These are phyloP conservation scores for Magnaporthales sp. DNA, from an alignment of 2,329 filamentous ascomycete species.

Conservation along the genomic window DNA sequence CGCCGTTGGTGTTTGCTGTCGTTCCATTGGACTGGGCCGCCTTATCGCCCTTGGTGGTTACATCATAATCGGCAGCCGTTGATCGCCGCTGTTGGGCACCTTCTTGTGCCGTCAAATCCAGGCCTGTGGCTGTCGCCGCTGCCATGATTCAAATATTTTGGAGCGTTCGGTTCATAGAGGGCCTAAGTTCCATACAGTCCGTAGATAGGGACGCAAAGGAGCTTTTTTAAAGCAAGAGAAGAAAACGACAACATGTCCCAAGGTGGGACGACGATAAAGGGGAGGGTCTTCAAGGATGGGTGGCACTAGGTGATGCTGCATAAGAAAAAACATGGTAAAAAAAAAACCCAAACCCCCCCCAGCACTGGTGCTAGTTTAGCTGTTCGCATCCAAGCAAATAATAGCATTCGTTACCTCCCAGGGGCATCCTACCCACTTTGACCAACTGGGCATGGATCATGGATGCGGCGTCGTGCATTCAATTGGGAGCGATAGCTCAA, in stretches of 20 bases:
- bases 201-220: not conserved
- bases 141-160: not conserved
- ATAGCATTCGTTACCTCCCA: not conserved
- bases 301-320: not conserved
- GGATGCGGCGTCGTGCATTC: too few relatives aligned
- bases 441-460: not conserved
- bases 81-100: not conserved
- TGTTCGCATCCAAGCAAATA: not conserved
- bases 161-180: not conserved
- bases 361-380: not conserved
- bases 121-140: constrained; percentile 2
- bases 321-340: not conserved
- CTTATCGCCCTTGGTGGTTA: not conserved
- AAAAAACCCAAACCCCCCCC: not conserved
- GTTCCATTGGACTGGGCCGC: constrained; percentile 10
- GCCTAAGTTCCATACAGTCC: not conserved
- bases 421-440: not conserved
- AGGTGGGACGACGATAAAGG: not conserved
- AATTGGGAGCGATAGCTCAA: not conserved
- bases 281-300: not conserved
- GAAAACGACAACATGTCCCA: not conserved
- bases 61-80: not conserved
- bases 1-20: constrained; percentile 13
- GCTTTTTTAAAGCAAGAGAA: not conserved
- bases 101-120: not conserved